Evolutionary conservation across 345 rosid species (phyloP).

Genomic region (Salix exigua): DNA sequence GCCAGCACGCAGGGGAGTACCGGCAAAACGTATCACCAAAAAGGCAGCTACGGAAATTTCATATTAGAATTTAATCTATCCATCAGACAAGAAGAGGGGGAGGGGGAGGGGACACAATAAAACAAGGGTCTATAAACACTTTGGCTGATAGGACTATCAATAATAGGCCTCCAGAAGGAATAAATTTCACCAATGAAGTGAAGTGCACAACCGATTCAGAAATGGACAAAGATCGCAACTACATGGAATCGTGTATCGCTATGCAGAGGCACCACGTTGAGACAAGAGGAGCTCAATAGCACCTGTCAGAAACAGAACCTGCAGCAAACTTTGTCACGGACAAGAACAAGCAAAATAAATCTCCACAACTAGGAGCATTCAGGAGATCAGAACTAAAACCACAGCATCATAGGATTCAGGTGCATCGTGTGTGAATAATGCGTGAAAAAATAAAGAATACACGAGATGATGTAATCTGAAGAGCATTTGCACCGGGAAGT

Average conservation of each 20-base stretch:
- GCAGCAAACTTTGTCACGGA: background rate
- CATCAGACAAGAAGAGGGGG: background rate
- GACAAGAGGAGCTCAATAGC: background rate
- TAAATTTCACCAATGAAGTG: background rate
- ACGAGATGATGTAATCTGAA: background rate
- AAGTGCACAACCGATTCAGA: background rate
- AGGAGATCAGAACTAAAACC: background rate
- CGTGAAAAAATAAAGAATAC: background rate
- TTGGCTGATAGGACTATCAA: background rate
- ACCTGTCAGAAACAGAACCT: background rate
- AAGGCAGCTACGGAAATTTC: background rate
- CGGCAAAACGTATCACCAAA: background rate
- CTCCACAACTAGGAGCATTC: background rate
- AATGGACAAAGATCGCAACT: background rate
- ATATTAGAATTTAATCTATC: background rate
- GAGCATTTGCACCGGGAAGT: background rate
- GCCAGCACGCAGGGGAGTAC: background rate
- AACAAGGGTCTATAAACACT: background rate
- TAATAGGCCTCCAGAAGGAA: background rate
- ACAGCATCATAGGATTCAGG: background rate
- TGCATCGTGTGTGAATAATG: background rate
- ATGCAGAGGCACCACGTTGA: background rate
- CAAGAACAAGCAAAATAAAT: background rate
- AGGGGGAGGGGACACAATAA: background rate
- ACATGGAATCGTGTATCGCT: background rate